Evolutionary conservation across 2,329 filamentous ascomycete species (phyloP).

Genomic region (Aspergillus caelatus): DNA sequence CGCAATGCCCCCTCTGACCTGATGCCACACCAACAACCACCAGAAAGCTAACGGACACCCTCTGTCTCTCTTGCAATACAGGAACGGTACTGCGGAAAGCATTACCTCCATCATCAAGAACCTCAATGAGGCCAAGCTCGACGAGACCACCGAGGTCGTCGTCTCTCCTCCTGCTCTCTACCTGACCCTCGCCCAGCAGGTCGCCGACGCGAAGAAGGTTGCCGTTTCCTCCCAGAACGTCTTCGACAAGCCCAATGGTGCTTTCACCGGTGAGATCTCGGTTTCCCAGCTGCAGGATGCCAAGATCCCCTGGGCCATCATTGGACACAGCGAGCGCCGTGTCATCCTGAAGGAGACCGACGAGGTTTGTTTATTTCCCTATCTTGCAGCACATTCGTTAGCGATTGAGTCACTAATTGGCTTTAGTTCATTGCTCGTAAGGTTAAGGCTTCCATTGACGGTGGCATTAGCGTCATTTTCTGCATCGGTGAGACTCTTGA

Average conservation of each 20-base stretch:
- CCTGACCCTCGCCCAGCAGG: conserved; percentile 81
- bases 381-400: not conserved
- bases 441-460: conserved; percentile 89
- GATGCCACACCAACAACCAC: conserved; percentile 6
- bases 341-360: conserved; percentile 87
- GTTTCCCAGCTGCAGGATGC: conserved; percentile 88
- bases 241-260: conserved; percentile 94
- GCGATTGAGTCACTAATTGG: conserved; percentile 8
- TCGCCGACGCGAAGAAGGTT: conserved; percentile 69
- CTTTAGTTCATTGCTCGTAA: conserved; percentile 77
- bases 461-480: conserved; percentile 87
- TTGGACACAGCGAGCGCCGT: conserved; percentile 94
- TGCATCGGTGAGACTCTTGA: conserved; percentile 96
- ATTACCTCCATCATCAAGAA: conserved; percentile 89
- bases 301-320: conserved; percentile 84
- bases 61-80: conserved; percentile 46
- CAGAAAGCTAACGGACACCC: conserved; percentile 15
- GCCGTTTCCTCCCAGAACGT: conserved; percentile 95
- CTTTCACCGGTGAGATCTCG: conserved; percentile 96
- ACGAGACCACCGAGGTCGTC: conserved; percentile 75
- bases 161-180: conserved; percentile 89
- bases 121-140: conserved; percentile 80
- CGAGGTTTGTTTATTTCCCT: conserved; percentile 48
- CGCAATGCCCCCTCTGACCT: conserved; percentile 25
- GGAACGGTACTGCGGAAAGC: conserved; percentile 90